Conservation (phyloP, 371 early-diverging fungal genomes). For the Circinella minor region DNA sequence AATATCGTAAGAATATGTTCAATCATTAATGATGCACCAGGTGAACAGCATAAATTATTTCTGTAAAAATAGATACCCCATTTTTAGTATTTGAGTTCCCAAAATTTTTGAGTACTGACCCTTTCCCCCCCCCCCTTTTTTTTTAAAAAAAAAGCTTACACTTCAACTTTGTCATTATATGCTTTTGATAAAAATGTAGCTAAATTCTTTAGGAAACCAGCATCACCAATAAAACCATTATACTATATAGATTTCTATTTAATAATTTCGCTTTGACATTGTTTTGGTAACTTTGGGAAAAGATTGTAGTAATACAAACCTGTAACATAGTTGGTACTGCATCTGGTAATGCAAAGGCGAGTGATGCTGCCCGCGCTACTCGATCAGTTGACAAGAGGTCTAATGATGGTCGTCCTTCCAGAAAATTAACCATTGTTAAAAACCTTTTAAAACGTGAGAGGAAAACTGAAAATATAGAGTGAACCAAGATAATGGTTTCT, state of each 20-base stretch:
- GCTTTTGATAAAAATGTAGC: slow-evolving; percentile 33
- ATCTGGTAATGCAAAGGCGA: slow-evolving; percentile 23
- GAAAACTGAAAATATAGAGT: no score
- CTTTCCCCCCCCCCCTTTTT: not conserved
- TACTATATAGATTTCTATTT: slow-evolving; percentile 26
- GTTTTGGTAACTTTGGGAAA: not conserved
- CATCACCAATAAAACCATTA: slow-evolving; percentile 30
- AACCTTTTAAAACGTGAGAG: not conserved
- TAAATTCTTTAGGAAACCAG: slow-evolving; percentile 25
- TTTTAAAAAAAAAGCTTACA: slow-evolving; percentile 23
- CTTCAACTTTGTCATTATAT: slow-evolving; percentile 24
- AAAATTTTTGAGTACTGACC: no score
- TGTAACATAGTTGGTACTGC: slow-evolving; percentile 32
- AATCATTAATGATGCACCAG: slow-evolving; percentile 43
- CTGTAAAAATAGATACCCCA: slow-evolving; percentile 8
- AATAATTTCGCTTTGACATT: not conserved
- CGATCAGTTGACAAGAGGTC: slow-evolving; percentile 31
- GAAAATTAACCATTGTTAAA: slow-evolving; percentile 30
- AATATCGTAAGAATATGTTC: slow-evolving; percentile 37
- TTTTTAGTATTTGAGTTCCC: no score
- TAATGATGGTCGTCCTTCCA: slow-evolving; percentile 37
- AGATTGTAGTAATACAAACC: slow-evolving; percentile 12
- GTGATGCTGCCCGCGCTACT: slow-evolving; percentile 26
- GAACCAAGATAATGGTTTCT: no score
- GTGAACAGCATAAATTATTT: slow-evolving; percentile 32